Evolutionary conservation across 495 filamentous ascomycete species (phyloP).

Genomic region (Xylaria cubensis): DNA sequence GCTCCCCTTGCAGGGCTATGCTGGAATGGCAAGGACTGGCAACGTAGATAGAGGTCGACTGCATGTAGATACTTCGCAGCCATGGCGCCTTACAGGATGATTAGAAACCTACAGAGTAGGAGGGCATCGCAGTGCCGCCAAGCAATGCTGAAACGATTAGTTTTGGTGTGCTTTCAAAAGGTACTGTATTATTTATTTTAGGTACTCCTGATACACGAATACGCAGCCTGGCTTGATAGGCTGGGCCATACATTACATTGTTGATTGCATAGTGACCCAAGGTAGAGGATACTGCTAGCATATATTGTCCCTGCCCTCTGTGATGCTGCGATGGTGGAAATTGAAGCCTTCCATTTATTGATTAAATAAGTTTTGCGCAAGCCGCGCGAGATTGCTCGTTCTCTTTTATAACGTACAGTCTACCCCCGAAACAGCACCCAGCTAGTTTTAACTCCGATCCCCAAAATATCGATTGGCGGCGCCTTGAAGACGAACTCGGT

Average conservation of each 20-base stretch:
- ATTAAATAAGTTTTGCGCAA: background rate
- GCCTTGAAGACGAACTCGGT: constrained; percentile 18
- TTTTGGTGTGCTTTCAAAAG: background rate
- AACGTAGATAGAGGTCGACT: background rate
- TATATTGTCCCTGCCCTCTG: background rate
- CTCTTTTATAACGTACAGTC: background rate
- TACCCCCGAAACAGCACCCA: background rate
- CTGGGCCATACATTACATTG: background rate
- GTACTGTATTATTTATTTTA: background rate
- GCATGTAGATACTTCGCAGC: background rate
- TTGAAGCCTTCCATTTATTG: background rate
- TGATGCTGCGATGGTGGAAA: background rate
- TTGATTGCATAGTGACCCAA: background rate
- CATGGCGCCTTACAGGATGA: background rate
- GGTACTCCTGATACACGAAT: background rate
- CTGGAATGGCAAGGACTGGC: background rate
- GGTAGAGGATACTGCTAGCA: background rate
- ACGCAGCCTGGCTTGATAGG: background rate
- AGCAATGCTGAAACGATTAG: background rate
- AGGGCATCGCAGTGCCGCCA: background rate
- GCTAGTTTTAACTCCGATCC: background rate
- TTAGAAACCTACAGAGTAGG: background rate
- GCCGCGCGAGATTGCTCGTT: background rate
- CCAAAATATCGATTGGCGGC: background rate
- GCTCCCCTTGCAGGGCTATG: background rate